Evolutionary conservation across 2,329 filamentous ascomycete species (phyloP), one percentile per base, ranked within the genome.

Genomic region (Chaetothyriales sp.): DNA sequence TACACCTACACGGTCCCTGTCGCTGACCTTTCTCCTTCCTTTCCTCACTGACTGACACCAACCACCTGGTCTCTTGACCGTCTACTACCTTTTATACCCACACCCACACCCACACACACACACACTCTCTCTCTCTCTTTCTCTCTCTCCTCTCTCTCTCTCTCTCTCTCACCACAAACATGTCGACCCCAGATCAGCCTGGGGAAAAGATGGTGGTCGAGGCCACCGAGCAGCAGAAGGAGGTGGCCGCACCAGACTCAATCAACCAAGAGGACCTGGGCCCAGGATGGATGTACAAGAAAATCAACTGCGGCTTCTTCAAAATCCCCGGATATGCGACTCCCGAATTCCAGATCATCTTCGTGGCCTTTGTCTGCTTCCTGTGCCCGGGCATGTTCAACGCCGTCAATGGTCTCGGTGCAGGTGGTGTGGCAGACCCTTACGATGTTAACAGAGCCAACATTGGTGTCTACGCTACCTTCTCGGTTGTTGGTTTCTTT

Each of bases 371-470:
- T 53, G 80, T 84, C 47, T 84, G 80, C 63, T 84, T 85, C 71
- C 64, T 84, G 54, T 85, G 81, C 63, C 81, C 81, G 0, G 81
- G 81, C 59, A 83, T 84, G 79, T 84, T 78, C 71, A 84, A 84
- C 61, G 79, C 81, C 18, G 68, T 84, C 52, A 70, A 70, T 53
- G 81, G 81, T 53, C 69, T 84, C 36, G 81, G 81, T 52, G 81
- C 79, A 52, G 80, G 72, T 63, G 81, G 80, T 46, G 76, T 77
- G 59, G 63, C 79, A 55, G 70, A 80, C 61, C 55, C 68, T 7
- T 73, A 70, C 20, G 80, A 76, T 51, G 73, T 77, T 59, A 82
- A 83, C 64, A 76, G 82, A 59, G 79, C 83, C 60, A 83, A 79
- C 64, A 80, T 79, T 3, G 83, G 83, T 19, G 68, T 88, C 48